These are phyloP conservation scores for Sclerotinia nivalis DNA, from an alignment of 2,329 filamentous ascomycete genomes.

Conservation along the genomic window DNA sequence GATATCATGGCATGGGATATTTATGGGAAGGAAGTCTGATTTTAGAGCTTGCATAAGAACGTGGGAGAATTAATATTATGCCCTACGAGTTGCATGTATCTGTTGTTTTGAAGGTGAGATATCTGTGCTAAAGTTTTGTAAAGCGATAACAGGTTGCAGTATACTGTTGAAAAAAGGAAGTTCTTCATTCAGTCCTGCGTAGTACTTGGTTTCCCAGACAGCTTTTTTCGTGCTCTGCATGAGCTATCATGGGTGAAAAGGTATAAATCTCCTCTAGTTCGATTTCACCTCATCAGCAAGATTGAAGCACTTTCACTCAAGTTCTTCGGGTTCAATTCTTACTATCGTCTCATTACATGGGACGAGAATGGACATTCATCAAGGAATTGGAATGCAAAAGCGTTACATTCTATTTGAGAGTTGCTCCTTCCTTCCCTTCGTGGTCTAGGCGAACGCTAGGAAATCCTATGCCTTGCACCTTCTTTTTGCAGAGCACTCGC, in stretches of 20 bases:
- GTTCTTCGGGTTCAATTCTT: not conserved
- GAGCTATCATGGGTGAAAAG: not conserved
- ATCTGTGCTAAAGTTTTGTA: not conserved
- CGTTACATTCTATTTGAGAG: too few species aligned
- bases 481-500: not conserved
- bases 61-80: not conserved
- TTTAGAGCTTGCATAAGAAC: constrained; percentile 3
- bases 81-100: too few species aligned
- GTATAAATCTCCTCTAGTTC: not conserved
- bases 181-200: not conserved
- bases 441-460: too few species aligned
- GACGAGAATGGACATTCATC: not conserved
- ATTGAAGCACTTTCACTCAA: not conserved
- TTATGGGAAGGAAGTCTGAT: constrained; percentile 1
- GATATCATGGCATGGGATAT: not conserved
- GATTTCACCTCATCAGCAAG: too few species aligned
- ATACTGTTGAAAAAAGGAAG: not conserved
- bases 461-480: not conserved
- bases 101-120: not conserved
- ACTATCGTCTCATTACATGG: too few species aligned
- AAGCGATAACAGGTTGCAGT: not conserved
- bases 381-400: too few species aligned
- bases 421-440: too few species aligned
- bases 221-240: not conserved
- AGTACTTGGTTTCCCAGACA: not conserved